Evolutionary conservation across 1,284 basidiomycete species (phyloP), one percentile per base, ranked within the genome.

Genomic region (Mycosarcoma mackinlayi): DNA sequence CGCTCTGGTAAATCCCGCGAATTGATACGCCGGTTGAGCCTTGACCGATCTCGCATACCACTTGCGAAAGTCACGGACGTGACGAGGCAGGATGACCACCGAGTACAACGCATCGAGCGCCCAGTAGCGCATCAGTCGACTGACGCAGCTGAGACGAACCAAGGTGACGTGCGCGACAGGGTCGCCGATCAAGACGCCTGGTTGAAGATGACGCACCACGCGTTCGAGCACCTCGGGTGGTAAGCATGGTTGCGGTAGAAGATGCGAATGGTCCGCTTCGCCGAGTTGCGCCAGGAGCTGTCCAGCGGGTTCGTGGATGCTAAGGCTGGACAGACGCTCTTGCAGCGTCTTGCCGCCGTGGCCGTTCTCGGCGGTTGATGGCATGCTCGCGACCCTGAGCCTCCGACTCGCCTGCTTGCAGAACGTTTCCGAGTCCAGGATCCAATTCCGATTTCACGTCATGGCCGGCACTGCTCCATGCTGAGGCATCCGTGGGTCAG

Each of bases 11-110:
- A 70, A 65, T 6, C 77, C 76, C 0, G 72, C 73, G 40, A 73
- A 76, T n/a, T 64, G 66, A 28, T 73, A 77, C 8, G 75, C 73
- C 19, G 75, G 78, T n/a, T 65, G 50, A 3, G 71, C 53, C 8
- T 65, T 64, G 48, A 73, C 69, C 38, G 76, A 62, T 18, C 73
- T 48, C 21, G 65, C 49, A 47, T 78, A 78, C 75, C 77, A 80
- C 39, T 73, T 73, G 31, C 78, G 68, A 46, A 82, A 82, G 19
- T 81, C 78, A 7, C 80, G 59, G 6, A 82, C 80, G 45, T 79
- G 75, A 11, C 80, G 62, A 25, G 79, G 80, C 9, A 80, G 61
- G 16, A 81, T 59, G n/a, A 82, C 48, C 28, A 78, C 56, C 25
- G 62, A 52, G 41, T 77, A 81, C 18, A 75, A 62, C 18, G 75